A percentile compares a stretch with the other conserved stretches of the same genome.
Evolutionary conservation across 257 asterid genomes (phyloP).

Genomic region (Solanum pinnatisectum): DNA sequence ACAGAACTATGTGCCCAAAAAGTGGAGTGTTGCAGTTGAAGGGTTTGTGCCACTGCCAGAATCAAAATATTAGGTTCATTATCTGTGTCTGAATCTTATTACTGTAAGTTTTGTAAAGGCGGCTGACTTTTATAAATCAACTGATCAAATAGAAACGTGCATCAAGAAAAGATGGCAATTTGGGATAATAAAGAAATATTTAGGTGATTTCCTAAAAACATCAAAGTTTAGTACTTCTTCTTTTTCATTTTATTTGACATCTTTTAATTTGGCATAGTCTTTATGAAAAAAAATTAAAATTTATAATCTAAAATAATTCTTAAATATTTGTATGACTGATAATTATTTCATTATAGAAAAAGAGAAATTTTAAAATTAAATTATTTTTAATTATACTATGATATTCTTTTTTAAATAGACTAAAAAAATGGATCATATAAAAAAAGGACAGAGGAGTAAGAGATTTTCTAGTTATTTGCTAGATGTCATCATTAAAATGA

Average conservation of each 20-base stretch:
- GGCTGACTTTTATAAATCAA: neutral
- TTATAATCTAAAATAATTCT: fast-evolving
- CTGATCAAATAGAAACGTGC: neutral
- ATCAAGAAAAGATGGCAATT: neutral
- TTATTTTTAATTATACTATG: fast-evolving
- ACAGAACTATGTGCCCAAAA: neutral
- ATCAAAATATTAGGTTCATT: neutral
- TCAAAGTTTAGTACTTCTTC: neutral
- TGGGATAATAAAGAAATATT: neutral
- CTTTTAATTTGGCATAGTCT: no score
- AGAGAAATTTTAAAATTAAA: fast-evolving
- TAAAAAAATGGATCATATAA: no score
- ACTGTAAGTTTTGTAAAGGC: neutral
- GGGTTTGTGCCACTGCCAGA: neutral
- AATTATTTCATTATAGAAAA: no score
- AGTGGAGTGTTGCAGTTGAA: neutral
- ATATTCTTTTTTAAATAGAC: fast-evolving
- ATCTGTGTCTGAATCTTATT: neutral
- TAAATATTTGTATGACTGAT: no score
- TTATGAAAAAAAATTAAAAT: no score
- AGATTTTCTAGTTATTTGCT: neutral
- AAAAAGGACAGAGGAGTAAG: neutral
- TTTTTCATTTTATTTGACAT: no score
- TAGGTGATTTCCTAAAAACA: neutral
- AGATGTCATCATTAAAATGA: neutral